Evolutionary conservation across 2,329 filamentous ascomycete species (phyloP).

Genomic region (Colletotrichum sp.): DNA sequence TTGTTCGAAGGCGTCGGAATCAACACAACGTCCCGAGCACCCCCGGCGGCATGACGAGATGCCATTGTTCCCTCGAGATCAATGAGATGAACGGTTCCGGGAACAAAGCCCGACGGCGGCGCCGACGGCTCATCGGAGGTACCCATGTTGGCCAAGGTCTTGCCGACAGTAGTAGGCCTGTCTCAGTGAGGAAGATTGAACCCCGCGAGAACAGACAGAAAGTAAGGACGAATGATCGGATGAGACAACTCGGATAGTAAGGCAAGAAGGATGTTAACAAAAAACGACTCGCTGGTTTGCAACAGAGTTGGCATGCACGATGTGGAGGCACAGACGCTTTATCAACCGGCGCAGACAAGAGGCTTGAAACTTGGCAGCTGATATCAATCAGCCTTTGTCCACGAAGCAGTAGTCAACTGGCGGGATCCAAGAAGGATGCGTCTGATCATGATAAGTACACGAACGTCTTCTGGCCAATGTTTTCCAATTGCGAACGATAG

Average conservation of each 20-base stretch:
- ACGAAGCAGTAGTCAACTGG: not conserved
- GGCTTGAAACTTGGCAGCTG: not conserved
- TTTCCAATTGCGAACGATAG: not conserved
- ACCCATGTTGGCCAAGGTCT: not conserved
- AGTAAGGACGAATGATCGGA: not conserved
- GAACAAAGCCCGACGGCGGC: conserved; percentile 24
- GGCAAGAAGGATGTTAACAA: not conserved
- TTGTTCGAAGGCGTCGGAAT: conserved; percentile 54
- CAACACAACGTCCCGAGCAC: conserved; percentile 48
- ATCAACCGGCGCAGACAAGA: not conserved
- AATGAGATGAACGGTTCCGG: conserved; percentile 45
- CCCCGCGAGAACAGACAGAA: no score
- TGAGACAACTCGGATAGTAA: not conserved
- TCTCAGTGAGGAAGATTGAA: rapidly evolving
- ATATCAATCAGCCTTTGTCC: not conserved
- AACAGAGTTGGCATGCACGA: not conserved
- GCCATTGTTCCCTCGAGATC: conserved; percentile 37
- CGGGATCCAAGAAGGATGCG: not conserved
- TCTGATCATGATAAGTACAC: not conserved
- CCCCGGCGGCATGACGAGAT: conserved; percentile 33
- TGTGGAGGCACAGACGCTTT: not conserved
- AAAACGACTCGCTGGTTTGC: not conserved
- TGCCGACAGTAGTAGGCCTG: not conserved
- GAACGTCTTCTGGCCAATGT: not conserved
- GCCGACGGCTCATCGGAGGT: not conserved